Evolutionary conservation across 352 stramenopile species (phyloP).

Genomic region (Globisporangium emineosum): DNA sequence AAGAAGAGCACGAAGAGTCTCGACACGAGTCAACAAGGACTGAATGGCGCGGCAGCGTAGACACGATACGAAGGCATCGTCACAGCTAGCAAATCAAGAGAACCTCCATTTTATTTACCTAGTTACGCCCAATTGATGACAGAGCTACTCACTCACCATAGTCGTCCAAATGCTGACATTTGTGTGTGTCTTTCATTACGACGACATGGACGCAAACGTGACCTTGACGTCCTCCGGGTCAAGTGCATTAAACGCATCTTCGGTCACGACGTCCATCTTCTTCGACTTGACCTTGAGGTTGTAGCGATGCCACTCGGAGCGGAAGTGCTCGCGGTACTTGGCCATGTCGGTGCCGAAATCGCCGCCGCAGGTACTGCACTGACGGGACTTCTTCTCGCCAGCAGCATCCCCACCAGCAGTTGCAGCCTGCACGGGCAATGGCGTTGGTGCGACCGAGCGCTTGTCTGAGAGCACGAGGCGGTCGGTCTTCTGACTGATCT

Average conservation of each 20-base stretch:
- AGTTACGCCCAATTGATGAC: background rate
- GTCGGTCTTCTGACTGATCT: slow-evolving; percentile 87
- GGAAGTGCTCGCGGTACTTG: slow-evolving; percentile 93
- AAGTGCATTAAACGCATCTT: slow-evolving; percentile 57
- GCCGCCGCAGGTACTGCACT: slow-evolving; percentile 92
- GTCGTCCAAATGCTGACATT: background rate
- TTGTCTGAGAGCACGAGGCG: slow-evolving; percentile 45
- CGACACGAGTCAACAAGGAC: slow-evolving; percentile 13
- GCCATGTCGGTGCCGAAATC: slow-evolving; percentile 83
- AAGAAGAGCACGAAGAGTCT: slow-evolving; percentile 22
- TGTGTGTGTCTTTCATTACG: slow-evolving; percentile 23
- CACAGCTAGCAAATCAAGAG: too few species aligned
- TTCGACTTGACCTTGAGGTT: slow-evolving; percentile 97
- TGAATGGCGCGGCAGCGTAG: background rate
- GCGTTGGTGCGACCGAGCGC: slow-evolving; percentile 12
- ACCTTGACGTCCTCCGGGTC: slow-evolving; percentile 51
- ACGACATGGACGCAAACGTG: slow-evolving; percentile 69
- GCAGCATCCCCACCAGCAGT: slow-evolving; percentile 1
- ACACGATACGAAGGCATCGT: too few species aligned
- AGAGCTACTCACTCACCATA: background rate
- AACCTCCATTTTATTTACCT: slow-evolving; percentile 6
- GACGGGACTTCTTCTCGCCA: slow-evolving; percentile 46
- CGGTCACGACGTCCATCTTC: slow-evolving; percentile 69
- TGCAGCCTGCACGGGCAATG: slow-evolving; percentile 11
- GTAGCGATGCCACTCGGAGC: slow-evolving; percentile 95